Conservation (phyloP, 2,329 filamentous ascomycete genomes). For the Pestalotiopsis sp. region DNA sequence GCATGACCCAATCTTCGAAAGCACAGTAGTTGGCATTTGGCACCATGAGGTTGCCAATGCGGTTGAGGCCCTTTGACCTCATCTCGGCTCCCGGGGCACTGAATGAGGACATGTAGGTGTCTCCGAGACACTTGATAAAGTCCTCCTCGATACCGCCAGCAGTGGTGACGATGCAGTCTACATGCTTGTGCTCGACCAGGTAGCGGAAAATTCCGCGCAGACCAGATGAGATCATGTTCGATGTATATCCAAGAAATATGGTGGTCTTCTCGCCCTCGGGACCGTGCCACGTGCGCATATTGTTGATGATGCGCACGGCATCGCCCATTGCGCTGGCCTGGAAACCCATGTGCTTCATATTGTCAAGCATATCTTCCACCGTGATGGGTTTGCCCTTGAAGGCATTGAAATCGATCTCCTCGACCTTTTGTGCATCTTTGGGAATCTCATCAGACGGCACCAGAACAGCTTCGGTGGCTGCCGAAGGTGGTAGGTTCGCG, state of each 20-base stretch:
- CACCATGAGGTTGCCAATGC: conserved; percentile 93
- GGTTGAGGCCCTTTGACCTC: conserved; percentile 84
- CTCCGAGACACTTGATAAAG: conserved; percentile 95
- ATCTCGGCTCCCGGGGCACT: conserved; percentile 73
- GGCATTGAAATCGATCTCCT: conserved; percentile 90
- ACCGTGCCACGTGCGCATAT: conserved; percentile 86
- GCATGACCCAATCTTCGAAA: conserved; percentile 97
- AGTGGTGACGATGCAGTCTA: conserved; percentile 91
- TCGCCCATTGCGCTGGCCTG: conserved; percentile 73
- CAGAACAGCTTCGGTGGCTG: conserved; percentile 77
- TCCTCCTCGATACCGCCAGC: conserved; percentile 96
- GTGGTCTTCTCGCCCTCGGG: conserved; percentile 79
- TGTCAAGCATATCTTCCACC: conserved; percentile 77
- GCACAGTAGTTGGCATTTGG: conserved; percentile 97
- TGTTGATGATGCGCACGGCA: conserved; percentile 88
- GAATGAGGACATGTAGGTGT: conserved; percentile 91
- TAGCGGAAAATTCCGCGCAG: conserved; percentile 89
- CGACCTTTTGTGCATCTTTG: conserved; percentile 74
- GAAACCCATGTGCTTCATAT: conserved; percentile 85
- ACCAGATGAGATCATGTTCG: conserved; percentile 95
- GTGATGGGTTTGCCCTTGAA: conserved; percentile 75
- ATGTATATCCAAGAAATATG: conserved; percentile 96
- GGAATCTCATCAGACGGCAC: conserved; percentile 83
- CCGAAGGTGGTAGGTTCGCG: conserved; percentile 7
- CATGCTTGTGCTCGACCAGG: conserved; percentile 87